A percentile compares a stretch with the other conserved stretches of the same genome.
phyloP scores from a whole-genome alignment of 495 filamentous ascomycete species.

The Aspergillus olivimuriae region DNA sequence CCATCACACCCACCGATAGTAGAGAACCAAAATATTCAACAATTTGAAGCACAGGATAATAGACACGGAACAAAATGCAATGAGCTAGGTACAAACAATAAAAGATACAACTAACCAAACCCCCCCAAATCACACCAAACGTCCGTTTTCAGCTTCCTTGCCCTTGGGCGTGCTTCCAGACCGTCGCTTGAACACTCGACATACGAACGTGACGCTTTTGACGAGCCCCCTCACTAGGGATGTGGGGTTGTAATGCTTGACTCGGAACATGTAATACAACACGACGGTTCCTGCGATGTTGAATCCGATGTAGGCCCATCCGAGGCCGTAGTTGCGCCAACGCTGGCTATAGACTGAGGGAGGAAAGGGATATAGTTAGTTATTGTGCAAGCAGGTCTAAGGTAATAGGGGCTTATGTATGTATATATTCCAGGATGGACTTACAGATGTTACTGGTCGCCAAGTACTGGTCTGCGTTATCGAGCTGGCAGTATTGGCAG shows the following conservation, averaged over 20 bases:
- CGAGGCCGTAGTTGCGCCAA: slow-evolving; percentile 50
- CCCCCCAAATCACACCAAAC: not conserved
- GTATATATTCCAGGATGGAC: slow-evolving; percentile 3
- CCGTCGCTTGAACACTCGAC: slow-evolving; percentile 36
- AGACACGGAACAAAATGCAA: too few relatives aligned
- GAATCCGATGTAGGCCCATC: slow-evolving; percentile 49
- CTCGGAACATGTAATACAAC: slow-evolving; percentile 48
- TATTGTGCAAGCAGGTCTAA: not conserved
- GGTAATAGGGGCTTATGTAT: not conserved
- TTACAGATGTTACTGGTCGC: slow-evolving; percentile 40
- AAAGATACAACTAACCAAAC: not conserved
- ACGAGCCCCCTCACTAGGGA: slow-evolving; percentile 26
- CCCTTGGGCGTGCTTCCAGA: slow-evolving; percentile 54
- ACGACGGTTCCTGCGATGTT: slow-evolving; percentile 44
- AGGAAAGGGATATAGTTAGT: not conserved
- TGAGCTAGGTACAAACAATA: too few relatives aligned
- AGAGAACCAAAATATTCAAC: too few relatives aligned
- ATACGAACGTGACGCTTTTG: slow-evolving; percentile 23
- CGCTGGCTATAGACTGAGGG: slow-evolving; percentile 30
- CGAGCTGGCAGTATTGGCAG: slow-evolving; percentile 42
- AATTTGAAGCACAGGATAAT: too few relatives aligned
- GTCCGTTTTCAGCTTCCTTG: slow-evolving; percentile 47
- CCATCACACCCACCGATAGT: too few relatives aligned
- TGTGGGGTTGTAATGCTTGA: slow-evolving; percentile 40
- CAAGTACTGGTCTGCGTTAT: slow-evolving; percentile 43